Evolutionary conservation across 352 stramenopile genomes (phyloP).

Genomic region (Phytophthora ramorum): DNA sequence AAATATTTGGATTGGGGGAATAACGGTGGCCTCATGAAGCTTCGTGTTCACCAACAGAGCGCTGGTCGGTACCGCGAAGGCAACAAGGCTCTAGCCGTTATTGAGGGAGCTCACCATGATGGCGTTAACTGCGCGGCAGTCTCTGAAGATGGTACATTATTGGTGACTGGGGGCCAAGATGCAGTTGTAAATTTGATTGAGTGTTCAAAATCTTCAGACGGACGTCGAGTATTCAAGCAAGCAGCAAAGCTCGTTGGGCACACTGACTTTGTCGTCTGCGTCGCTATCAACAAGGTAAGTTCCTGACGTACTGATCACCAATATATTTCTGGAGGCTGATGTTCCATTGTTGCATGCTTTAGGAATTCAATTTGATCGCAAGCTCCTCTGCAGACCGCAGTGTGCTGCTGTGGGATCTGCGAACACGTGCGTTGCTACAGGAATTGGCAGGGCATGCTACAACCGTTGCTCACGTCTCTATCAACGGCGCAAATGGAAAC

Average conservation of each 20-base stretch:
- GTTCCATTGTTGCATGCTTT: conserved; percentile 3
- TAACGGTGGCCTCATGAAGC: conserved; percentile 61
- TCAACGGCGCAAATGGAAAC: conserved; percentile 78
- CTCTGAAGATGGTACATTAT: conserved; percentile 60
- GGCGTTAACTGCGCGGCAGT: conserved; percentile 63
- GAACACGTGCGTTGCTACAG: conserved; percentile 60
- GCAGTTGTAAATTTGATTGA: conserved; percentile 78
- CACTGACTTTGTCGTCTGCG: conserved; percentile 59
- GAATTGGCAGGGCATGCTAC: conserved; percentile 63
- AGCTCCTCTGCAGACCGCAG: conserved; percentile 65
- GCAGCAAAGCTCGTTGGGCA: conserved; percentile 74
- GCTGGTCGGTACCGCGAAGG: conserved; percentile 58
- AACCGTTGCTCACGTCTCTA: conserved; percentile 59
- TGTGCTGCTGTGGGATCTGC: conserved; percentile 77
- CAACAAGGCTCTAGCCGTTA: conserved; percentile 69
- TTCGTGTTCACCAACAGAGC: conserved; percentile 57
- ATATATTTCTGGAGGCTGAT: not conserved
- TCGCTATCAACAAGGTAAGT: conserved; percentile 75
- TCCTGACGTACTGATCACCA: not conserved
- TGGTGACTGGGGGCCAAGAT: conserved; percentile 75
- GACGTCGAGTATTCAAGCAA: conserved; percentile 73
- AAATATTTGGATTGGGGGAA: conserved; percentile 80
- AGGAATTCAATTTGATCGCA: conserved; percentile 75
- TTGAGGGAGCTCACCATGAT: conserved; percentile 71
- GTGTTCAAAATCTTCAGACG: conserved; percentile 57